phyloP scores from a whole-genome alignment of 1,284 basidiomycete genomes.

The Trichosporon coremiiforme region DNA sequence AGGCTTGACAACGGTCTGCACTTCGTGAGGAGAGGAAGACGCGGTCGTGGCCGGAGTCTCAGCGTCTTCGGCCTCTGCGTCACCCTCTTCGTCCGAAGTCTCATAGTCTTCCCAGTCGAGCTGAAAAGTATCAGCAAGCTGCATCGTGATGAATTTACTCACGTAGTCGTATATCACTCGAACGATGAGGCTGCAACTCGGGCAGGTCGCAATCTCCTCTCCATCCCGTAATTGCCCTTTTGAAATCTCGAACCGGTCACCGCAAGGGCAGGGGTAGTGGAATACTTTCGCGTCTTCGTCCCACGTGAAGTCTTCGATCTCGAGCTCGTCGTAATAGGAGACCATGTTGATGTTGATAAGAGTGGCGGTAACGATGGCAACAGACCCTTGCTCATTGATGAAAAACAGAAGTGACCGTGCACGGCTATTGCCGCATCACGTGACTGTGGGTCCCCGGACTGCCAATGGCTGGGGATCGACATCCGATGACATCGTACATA shows the following conservation, averaged over 20 bases:
- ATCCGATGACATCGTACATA: conserved; percentile 7
- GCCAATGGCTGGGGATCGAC: conserved; percentile 11
- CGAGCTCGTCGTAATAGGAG: conserved; percentile 62
- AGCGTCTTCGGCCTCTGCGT: conserved; percentile 18
- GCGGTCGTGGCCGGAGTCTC: conserved; percentile 27
- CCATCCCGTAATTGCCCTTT: conserved; percentile 81
- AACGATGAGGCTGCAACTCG: conserved; percentile 91
- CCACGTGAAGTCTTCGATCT: conserved; percentile 96
- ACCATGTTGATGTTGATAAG: conserved; percentile 36
- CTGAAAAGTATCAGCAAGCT: conserved; percentile 33
- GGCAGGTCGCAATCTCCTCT: conserved; percentile 96
- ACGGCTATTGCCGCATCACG: conserved; percentile 15
- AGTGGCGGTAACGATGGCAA: background rate
- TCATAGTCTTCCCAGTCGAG: conserved; percentile 58
- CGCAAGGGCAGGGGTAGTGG: conserved; percentile 97
- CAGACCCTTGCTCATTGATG: background rate
- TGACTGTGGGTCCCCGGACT: conserved; percentile 5
- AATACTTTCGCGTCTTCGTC: conserved; percentile 78
- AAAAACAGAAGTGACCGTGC: background rate
- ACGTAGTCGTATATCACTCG: conserved; percentile 95
- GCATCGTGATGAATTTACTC: conserved; percentile 51
- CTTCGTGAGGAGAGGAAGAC: conserved; percentile 7
- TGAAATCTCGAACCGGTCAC: conserved; percentile 96
- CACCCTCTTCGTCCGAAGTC: conserved; percentile 50
- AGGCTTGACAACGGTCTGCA: background rate